Evolutionary conservation across 139 green algal species (phyloP).

Genomic region (Parachlorella kessleri): DNA sequence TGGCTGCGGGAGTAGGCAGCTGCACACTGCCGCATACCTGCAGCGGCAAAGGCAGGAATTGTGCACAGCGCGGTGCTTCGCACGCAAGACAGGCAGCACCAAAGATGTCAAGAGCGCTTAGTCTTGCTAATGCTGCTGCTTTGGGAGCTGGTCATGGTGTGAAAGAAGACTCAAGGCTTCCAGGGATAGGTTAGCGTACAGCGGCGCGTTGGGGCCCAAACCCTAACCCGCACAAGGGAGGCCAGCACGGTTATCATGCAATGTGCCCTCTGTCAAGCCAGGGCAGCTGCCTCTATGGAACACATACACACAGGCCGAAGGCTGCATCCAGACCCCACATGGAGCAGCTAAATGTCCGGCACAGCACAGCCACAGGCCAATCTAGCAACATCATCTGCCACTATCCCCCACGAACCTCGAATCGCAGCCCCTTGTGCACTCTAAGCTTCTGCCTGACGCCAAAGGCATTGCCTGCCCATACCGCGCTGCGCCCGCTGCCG

Average conservation of each 20-base stretch:
- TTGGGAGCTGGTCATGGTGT: background rate
- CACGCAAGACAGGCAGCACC: background rate
- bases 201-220: background rate
- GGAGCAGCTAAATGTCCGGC: too few species aligned
- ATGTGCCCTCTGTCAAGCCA: too few species aligned
- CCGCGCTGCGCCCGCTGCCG: constrained; percentile 6
- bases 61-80: background rate
- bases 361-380: too few species aligned
- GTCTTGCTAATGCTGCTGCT: background rate
- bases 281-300: too few species aligned
- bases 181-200: background rate
- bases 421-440: constrained; percentile 24
- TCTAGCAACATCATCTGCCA: too few species aligned
- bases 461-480: constrained; percentile 27
- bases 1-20: constrained; percentile 41
- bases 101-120: background rate
- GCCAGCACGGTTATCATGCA: too few species aligned
- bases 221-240: too few species aligned
- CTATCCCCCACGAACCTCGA: constrained; percentile 42
- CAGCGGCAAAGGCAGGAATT: background rate
- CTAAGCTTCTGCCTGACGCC: constrained; percentile 38
- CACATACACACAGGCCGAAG: too few species aligned
- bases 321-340: too few species aligned
- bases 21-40: constrained; percentile 42
- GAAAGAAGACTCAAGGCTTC: background rate